phyloP scores from a whole-genome alignment of 305 asterid genomes.

The Solanum hybrid region DNA sequence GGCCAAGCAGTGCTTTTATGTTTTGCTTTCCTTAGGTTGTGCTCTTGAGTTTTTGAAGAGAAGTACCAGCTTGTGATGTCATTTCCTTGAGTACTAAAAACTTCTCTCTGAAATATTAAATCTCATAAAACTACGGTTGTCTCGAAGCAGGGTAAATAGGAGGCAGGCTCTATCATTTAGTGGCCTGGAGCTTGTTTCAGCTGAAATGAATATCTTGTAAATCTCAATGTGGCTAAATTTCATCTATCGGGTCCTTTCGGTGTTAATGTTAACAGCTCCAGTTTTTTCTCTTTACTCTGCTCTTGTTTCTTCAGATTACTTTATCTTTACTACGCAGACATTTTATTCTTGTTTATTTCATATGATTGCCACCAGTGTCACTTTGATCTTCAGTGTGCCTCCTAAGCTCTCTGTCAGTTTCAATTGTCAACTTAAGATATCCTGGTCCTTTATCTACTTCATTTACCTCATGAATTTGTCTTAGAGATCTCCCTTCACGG shows the following conservation, averaged over 20 bases:
- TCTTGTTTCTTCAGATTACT: not conserved
- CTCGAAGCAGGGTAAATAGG: constrained; percentile 90
- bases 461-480: not conserved
- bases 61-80: not conserved
- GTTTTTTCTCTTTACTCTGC: not conserved
- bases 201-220: constrained; percentile 66
- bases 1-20: not conserved
- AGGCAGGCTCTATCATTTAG: constrained; percentile 79
- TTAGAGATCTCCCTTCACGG: not conserved
- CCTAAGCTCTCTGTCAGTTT: not conserved
- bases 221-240: not conserved
- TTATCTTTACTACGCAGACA: not conserved
- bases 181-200: constrained; percentile 90
- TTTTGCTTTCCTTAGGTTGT: not conserved
- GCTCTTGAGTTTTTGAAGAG: not conserved
- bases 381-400: not conserved
- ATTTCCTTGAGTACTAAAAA: not conserved
- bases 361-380: not conserved
- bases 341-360: not conserved
- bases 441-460: not conserved
- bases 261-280: not conserved
- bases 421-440: not conserved
- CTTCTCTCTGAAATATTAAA: not conserved
- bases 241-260: not conserved
- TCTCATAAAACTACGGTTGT: constrained; percentile 16